A percentile compares a stretch with the other conserved stretches of the same genome.
Conservation (phyloP, 2,329 filamentous ascomycete species). For the Fonsecaea monophora region DNA sequence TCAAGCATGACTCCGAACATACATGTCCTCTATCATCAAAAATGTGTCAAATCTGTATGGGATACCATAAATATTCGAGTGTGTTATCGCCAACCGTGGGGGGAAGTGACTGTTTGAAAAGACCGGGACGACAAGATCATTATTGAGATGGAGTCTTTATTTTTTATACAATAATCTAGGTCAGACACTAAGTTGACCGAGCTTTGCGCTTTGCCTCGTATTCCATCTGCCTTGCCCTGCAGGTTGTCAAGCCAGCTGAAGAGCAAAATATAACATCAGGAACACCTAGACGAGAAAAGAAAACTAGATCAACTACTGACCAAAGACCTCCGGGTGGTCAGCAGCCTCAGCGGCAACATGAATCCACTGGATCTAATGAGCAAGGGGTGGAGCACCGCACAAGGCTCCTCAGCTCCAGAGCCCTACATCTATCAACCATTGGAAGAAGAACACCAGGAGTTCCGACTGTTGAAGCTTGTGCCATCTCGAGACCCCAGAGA, state of each 20-base stretch:
- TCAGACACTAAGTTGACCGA: background rate
- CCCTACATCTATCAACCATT: background rate
- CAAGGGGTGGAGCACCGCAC: background rate
- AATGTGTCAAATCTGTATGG: no score
- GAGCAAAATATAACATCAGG: background rate
- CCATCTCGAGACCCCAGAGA: background rate
- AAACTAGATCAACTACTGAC: background rate
- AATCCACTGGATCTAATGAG: background rate
- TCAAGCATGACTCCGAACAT: no score
- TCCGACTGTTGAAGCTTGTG: background rate
- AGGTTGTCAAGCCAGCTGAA: background rate
- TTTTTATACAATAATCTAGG: background rate
- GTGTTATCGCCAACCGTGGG: no score
- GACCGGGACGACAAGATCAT: background rate
- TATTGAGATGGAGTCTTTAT: background rate
- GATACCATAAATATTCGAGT: no score
- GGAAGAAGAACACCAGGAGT: background rate
- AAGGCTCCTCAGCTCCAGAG: background rate
- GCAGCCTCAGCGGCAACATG: background rate
- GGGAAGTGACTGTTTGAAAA: no score
- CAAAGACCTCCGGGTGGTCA: background rate
- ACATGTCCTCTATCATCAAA: no score
- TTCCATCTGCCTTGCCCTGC: background rate
- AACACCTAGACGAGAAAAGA: background rate
- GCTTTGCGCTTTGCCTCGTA: background rate